Evolutionary conservation across 2,329 filamentous ascomycete genomes (phyloP), one percentile per base, ranked within the genome.

Genomic region (Cytospora chrysosperma): DNA sequence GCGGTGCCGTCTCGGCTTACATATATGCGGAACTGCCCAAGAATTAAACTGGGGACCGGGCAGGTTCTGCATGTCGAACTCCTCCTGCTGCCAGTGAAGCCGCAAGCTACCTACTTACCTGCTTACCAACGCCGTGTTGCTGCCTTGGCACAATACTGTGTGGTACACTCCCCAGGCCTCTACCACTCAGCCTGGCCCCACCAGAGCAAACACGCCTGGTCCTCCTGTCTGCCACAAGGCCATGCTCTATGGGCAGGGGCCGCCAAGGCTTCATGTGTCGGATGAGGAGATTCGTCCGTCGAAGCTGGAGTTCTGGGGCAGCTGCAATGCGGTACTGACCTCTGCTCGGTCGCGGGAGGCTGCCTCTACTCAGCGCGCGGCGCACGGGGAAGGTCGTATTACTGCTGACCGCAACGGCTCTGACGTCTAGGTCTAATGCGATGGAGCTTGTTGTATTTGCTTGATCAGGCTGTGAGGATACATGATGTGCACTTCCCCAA

Each of bases 401-500:
- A 52, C n/a, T n/a, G n/a, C 58, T 69, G 26, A 68, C 62, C 47
- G 7, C 43, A 15, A 27, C 28, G 12, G 50, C 1, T 24, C 40
- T 13, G 64, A 85, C 76, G 17, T 81, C 81, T 4, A 75, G 73
- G 59, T 69, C 73, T 28, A 70, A 82, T 2, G 71, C 87, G 4
- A 77, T 73, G 63, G 70, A 72, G 2, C 82, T n/a, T n/a, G n/a
- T n/a, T n/a, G n/a, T n/a, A n/a, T 0, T 62, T 87, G 13, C 47
- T 84, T 12, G 82, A 86, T 3, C 88, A 88, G 72, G 85, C 83
- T 3, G 69, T 69, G 43, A 77, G 82, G 62, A 85, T 89, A 50
- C 84, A 87, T 69, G 72, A 78, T 54, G 64, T 66, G 5, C 87
- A 84, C 68, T 88, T 89, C 67, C 77, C 82, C 0, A 85, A 88